A percentile compares a stretch with the other conserved stretches of the same genome.
phyloP scores from a whole-genome alignment of 2,329 filamentous ascomycete genomes.

The Sarocladiaceae sp. region DNA sequence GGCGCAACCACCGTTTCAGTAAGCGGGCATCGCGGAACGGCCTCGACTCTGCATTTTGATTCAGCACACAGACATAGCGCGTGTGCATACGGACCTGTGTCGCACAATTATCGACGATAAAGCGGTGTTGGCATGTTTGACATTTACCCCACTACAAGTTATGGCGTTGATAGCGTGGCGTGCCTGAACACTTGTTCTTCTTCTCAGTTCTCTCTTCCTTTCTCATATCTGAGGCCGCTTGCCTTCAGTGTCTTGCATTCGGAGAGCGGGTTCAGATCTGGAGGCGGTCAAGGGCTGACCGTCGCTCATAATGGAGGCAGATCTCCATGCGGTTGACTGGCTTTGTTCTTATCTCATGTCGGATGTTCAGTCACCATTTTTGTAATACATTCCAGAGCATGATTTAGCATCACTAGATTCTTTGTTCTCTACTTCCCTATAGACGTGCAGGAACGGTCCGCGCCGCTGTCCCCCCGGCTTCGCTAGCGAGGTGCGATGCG shows the following conservation, averaged over 20 bases:
- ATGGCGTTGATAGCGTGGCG: constrained; percentile 8
- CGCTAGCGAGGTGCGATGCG: no score
- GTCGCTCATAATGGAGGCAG: constrained; percentile 14
- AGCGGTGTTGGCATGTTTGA: not conserved
- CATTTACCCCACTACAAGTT: not conserved
- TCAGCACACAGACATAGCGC: not conserved
- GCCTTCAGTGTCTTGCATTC: constrained; percentile 1
- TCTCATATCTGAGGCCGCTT: constrained; percentile 14
- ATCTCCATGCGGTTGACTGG: not conserved
- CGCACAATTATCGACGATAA: not conserved
- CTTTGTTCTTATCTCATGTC: not conserved
- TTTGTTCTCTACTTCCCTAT: not conserved
- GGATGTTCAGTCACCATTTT: not conserved
- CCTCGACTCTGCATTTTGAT: constrained; percentile 82
- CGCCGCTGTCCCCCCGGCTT: no score
- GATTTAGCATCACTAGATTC: not conserved
- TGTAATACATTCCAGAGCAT: constrained; percentile 3
- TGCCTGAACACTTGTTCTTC: constrained; percentile 4
- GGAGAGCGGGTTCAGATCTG: not conserved
- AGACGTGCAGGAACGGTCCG: no score
- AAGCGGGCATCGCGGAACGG: constrained; percentile 92
- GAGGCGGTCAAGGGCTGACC: constrained; percentile 14
- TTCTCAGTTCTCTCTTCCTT: constrained; percentile 15
- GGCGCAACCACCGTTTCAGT: constrained; percentile 67
- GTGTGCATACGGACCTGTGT: not conserved